Base-by-base conservation (phyloP, 163 green algal genomes). In the Scenedesmus sp. region DNA sequence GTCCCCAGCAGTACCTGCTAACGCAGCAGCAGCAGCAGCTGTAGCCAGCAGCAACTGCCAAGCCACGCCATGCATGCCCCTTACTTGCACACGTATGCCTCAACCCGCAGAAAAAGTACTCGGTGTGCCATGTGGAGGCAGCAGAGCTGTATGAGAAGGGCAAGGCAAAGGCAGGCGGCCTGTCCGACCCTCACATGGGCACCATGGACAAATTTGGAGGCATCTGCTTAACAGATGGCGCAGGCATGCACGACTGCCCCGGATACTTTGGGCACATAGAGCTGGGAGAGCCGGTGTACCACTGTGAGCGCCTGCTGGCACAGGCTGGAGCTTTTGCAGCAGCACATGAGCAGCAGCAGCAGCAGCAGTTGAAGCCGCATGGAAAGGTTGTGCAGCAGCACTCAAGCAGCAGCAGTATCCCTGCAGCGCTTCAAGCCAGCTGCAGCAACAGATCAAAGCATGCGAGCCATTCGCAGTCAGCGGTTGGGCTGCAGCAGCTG, bases 231-330 rank as follows among this genome's bases (percentile, higher is more conserved):
- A 99, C 98, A 12, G 98, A 99, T 91, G 97, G 96, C 62, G 91
- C 93, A 18, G 93, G 94, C 86, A 93, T 96, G n/a, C 95, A 97
- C 83, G 97, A 99, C 88, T 99, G 97, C 92, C 98, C 98, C 0
- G 98, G 98, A 10, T 98, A 99, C 94, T 99, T 99, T 95, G 98
- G 98, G 7, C 98, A 99, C 95, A 96, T 99, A 62, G 97, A 99
- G 92, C 96, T 99, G 55, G 97, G 97, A 26, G 97, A 98, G 93
- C 98, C 98, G 9, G 97, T 99, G 93, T 99, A 97, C 92, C 98
- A 99, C 94, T 95, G 98, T 92, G 55, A 46, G 87, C 46, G 23
- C 2, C 34, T 2, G n/a, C 52, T 8, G 34, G 81, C 55, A 34
- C 46, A 55, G 81, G 7, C 18, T 0, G 15, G 16, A 64, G 54